These are phyloP conservation scores for Aspergillus sp. DNA, from an alignment of 2,329 filamentous ascomycete genomes.

Conservation along the genomic window DNA sequence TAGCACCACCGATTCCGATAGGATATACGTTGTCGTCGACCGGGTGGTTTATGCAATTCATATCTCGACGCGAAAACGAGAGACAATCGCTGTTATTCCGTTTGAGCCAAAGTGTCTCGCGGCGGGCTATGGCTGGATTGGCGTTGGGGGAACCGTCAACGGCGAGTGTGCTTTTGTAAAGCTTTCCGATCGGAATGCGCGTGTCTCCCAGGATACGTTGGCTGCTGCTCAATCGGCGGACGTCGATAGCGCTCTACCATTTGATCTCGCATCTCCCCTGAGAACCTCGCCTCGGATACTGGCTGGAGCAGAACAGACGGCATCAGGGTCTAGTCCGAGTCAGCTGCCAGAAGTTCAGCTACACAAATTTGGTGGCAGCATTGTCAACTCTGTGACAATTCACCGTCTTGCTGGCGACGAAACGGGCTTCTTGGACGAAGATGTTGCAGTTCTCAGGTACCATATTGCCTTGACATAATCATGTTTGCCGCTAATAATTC, in stretches of 20 bases:
- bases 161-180: constrained; percentile 85
- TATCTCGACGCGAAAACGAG: constrained; percentile 70
- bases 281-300: constrained; percentile 31
- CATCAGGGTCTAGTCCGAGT: constrained; percentile 25
- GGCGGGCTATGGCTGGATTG: constrained; percentile 86
- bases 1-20: constrained; percentile 74
- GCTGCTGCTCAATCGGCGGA: constrained; percentile 46
- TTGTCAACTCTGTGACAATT: constrained; percentile 70
- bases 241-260: constrained; percentile 62
- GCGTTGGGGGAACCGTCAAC: constrained; percentile 79
- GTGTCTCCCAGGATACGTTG: constrained; percentile 43
- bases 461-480: constrained; percentile 25
- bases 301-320: constrained; percentile 24
- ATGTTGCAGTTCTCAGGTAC: constrained; percentile 58
- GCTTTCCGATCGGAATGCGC: constrained; percentile 51
- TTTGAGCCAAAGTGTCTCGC: constrained; percentile 83
- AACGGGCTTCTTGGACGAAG: constrained; percentile 55
- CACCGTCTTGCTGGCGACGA: constrained; percentile 57
- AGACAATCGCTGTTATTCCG: constrained; percentile 71
- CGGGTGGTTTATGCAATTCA: constrained; percentile 75
- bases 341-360: constrained; percentile 54
- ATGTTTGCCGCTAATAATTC: constrained; percentile 58
- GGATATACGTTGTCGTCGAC: constrained; percentile 84
- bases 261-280: constrained; percentile 48
- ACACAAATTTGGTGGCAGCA: constrained; percentile 64